A percentile compares a stretch with the other conserved stretches of the same genome.
phyloP scores from a whole-genome alignment of 441 rosid species.

The Manihot esculenta region DNA sequence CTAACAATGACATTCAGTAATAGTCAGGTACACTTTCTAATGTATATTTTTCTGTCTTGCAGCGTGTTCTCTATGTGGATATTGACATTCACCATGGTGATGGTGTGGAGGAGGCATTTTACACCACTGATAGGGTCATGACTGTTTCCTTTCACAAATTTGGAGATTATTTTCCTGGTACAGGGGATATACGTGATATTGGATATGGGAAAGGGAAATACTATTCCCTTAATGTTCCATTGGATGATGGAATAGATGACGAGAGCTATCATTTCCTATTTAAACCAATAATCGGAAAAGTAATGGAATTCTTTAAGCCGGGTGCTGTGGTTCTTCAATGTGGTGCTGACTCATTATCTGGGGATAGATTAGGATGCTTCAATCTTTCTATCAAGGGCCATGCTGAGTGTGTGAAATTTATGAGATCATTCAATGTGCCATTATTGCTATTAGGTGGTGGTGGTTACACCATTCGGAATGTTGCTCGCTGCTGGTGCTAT shows the following conservation, averaged over 20 bases:
- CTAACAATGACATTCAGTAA: not conserved
- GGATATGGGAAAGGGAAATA: constrained; percentile 64
- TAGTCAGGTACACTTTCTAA: not conserved
- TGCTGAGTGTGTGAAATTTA: constrained; percentile 70
- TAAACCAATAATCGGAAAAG: constrained; percentile 71
- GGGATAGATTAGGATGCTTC: constrained; percentile 78
- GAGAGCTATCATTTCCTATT: constrained; percentile 77
- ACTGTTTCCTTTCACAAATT: constrained; percentile 81
- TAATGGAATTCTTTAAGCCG: constrained; percentile 69
- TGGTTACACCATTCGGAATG: constrained; percentile 76
- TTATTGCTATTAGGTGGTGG: constrained; percentile 71
- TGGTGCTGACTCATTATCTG: constrained; percentile 78
- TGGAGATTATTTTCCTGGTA: constrained; percentile 79
- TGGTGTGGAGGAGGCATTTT: constrained; percentile 81
- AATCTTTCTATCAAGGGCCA: constrained; percentile 82
- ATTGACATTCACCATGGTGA: constrained; percentile 85
- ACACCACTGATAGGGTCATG: constrained; percentile 76
- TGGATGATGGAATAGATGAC: constrained; percentile 80
- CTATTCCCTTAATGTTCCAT: constrained; percentile 77
- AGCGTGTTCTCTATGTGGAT: constrained; percentile 82
- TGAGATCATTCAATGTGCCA: constrained; percentile 83
- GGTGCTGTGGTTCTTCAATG: constrained; percentile 80
- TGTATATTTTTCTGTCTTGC: constrained; percentile 21
- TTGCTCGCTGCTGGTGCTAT: constrained; percentile 85
- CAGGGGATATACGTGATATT: constrained; percentile 67